Evolutionary conservation across 2,329 filamentous ascomycete genomes (phyloP).

Genomic region (Fusarium xyrophilum): DNA sequence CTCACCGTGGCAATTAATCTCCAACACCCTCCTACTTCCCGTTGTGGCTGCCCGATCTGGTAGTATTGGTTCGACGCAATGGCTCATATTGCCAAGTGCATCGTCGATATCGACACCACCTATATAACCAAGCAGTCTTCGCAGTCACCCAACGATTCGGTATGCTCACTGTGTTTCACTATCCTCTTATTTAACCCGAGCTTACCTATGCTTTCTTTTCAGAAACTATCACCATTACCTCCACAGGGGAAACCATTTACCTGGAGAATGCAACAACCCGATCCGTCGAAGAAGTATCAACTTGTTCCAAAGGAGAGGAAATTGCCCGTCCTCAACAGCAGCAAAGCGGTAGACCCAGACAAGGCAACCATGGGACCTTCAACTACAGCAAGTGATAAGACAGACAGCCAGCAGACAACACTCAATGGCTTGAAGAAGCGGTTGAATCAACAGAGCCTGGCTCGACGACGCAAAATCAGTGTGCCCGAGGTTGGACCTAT

Average conservation of each 20-base stretch:
- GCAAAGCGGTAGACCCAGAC: slow-evolving; percentile 60
- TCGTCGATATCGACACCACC: slow-evolving; percentile 57
- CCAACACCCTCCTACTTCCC: slow-evolving; percentile 37
- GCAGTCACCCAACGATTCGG: slow-evolving; percentile 53
- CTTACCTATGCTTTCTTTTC: slow-evolving; percentile 26
- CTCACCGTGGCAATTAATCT: slow-evolving; percentile 35
- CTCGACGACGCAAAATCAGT: slow-evolving; percentile 67
- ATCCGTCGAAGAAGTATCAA: slow-evolving; percentile 63
- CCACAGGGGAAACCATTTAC: slow-evolving; percentile 58
- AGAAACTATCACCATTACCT: slow-evolving; percentile 41
- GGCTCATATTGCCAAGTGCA: slow-evolving; percentile 69
- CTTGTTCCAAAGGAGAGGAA: slow-evolving; percentile 64
- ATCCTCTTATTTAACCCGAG: slow-evolving; percentile 4
- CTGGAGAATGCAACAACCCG: slow-evolving; percentile 66
- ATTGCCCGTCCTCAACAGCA: slow-evolving; percentile 49
- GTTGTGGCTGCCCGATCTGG: slow-evolving; percentile 30
- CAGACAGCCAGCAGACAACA: slow-evolving; percentile 48
- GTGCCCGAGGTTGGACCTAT: slow-evolving; percentile 70
- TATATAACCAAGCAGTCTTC: slow-evolving; percentile 61
- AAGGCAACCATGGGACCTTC: slow-evolving; percentile 56
- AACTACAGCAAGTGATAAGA: slow-evolving; percentile 50
- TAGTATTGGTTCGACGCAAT: slow-evolving; percentile 50
- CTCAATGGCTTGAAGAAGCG: slow-evolving; percentile 57
- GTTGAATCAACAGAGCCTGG: slow-evolving; percentile 64
- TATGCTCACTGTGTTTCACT: slow-evolving; percentile 42